Evolutionary conservation across 441 rosid species (phyloP).

Genomic region (Gossypium davidsonii): DNA sequence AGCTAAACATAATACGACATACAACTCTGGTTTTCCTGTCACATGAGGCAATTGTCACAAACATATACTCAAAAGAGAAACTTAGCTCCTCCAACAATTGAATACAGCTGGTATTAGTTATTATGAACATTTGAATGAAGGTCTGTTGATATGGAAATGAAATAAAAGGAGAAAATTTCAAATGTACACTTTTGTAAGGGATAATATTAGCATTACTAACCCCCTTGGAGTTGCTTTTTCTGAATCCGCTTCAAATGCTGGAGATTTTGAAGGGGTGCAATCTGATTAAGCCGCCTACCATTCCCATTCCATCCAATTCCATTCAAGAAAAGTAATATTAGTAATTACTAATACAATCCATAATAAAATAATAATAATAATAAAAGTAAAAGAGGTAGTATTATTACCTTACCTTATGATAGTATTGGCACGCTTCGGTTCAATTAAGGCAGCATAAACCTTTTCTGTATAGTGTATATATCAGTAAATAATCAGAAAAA

Average conservation of each 20-base stretch:
- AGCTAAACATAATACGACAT: conserved; percentile 59
- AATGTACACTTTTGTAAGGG: not conserved
- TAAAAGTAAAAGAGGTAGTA: not conserved
- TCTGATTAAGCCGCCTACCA: conserved; percentile 55
- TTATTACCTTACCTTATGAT: conserved; percentile 41
- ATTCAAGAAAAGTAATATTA: not conserved
- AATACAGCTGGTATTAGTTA: not conserved
- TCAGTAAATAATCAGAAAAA: not conserved
- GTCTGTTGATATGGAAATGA: not conserved
- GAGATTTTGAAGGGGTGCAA: conserved; percentile 60
- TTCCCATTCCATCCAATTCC: not conserved
- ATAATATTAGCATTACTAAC: not conserved
- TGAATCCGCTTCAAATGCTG: conserved; percentile 75
- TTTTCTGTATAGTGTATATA: conserved; percentile 33
- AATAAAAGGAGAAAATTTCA: not conserved
- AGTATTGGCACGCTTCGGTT: conserved; percentile 54
- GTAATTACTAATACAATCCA: not conserved
- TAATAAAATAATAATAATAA: not conserved
- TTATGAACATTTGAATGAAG: not conserved
- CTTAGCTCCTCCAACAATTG: not conserved
- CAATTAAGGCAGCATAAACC: conserved; percentile 49
- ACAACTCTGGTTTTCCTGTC: conserved; percentile 56
- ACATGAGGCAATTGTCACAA: conserved; percentile 15
- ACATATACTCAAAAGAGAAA: not conserved
- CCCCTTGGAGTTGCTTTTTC: conserved; percentile 35